Percentiles rank a stretch among this genome's conserved stretches.
phyloP scores from a whole-genome alignment of 495 filamentous ascomycete species.

The Podospora fimiseda region DNA sequence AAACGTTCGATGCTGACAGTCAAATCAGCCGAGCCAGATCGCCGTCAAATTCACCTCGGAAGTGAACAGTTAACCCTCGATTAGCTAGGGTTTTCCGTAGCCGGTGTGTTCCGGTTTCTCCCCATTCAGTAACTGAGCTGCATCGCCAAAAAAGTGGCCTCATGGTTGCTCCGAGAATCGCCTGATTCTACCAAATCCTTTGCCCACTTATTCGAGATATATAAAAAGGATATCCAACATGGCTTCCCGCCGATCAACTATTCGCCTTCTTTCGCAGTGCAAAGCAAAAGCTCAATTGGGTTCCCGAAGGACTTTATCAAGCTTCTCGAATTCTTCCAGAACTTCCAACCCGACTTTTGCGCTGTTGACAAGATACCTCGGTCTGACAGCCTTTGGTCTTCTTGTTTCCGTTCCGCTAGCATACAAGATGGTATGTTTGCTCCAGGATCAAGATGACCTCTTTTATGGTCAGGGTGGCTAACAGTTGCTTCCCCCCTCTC shows the following conservation, averaged over 20 bases:
- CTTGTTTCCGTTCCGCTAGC: slow-evolving; percentile 17
- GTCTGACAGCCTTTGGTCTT: slow-evolving; percentile 21
- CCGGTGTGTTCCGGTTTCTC: neutral
- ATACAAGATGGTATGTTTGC: slow-evolving; percentile 28
- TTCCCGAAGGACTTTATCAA: slow-evolving; percentile 17
- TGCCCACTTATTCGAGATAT: too few species aligned
- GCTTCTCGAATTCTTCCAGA: slow-evolving; percentile 8
- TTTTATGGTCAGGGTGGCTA: neutral
- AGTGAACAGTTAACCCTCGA: neutral
- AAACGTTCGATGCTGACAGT: slow-evolving; percentile 25
- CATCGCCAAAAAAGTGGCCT: slow-evolving; percentile 25
- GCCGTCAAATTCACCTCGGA: neutral
- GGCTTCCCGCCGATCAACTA: slow-evolving; percentile 17
- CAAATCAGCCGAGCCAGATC: slow-evolving; percentile 19
- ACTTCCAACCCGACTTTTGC: slow-evolving; percentile 6
- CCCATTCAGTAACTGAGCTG: neutral
- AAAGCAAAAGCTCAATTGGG: slow-evolving; percentile 16
- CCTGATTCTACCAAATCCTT: slow-evolving; percentile 16
- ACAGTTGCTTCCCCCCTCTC: neutral
- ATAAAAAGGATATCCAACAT: slow-evolving; percentile 15
- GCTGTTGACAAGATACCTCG: slow-evolving; percentile 13
- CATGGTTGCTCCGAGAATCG: slow-evolving; percentile 22
- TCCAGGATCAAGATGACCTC: neutral
- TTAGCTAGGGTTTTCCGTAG: neutral
- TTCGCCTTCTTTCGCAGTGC: slow-evolving; percentile 25